phyloP scores from a whole-genome alignment of 2,329 filamentous ascomycete genomes.

The Neonectria coccinea region DNA sequence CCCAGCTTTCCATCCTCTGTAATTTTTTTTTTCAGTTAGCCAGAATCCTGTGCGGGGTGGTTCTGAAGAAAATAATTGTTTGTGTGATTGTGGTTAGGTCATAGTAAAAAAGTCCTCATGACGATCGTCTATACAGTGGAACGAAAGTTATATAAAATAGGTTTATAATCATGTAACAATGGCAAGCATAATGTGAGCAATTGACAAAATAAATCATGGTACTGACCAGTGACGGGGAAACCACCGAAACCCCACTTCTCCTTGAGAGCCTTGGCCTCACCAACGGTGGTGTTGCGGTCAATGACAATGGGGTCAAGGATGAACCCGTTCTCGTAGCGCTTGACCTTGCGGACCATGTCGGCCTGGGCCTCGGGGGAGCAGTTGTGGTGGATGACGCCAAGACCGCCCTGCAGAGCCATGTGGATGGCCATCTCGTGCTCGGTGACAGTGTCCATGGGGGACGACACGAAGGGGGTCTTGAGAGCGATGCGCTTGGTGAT shows the following conservation, averaged over 20 bases:
- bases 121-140: conserved; percentile 94
- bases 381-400: conserved; percentile 99
- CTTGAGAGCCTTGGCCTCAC: conserved; percentile 91
- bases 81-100: conserved; percentile 43
- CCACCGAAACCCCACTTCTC: conserved; percentile 99
- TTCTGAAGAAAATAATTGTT: conserved; percentile 22
- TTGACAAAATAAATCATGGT: conserved; percentile 28
- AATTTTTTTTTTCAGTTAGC: conserved; percentile 38
- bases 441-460: conserved; percentile 99
- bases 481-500: conserved; percentile 95
- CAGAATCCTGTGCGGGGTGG: conserved; percentile 30
- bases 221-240: conserved; percentile 97
- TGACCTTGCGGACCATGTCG: conserved; percentile 99
- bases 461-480: conserved; percentile 97
- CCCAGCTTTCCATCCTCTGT: conserved; percentile 91
- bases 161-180: conserved; percentile 79
- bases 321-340: conserved; percentile 99
- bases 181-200: conserved; percentile 24
- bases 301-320: conserved; percentile 97
- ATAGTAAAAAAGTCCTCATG: conserved; percentile 75
- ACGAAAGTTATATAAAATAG: conserved; percentile 98
- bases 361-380: conserved; percentile 97
- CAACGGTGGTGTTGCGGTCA: conserved; percentile 86
- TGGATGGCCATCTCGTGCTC: conserved; percentile 99
- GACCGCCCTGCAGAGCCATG: conserved; percentile 88